These are phyloP conservation scores for Pseudogymnoascus sp. DNA, from an alignment of 2,329 filamentous ascomycete species.

Conservation along the genomic window DNA sequence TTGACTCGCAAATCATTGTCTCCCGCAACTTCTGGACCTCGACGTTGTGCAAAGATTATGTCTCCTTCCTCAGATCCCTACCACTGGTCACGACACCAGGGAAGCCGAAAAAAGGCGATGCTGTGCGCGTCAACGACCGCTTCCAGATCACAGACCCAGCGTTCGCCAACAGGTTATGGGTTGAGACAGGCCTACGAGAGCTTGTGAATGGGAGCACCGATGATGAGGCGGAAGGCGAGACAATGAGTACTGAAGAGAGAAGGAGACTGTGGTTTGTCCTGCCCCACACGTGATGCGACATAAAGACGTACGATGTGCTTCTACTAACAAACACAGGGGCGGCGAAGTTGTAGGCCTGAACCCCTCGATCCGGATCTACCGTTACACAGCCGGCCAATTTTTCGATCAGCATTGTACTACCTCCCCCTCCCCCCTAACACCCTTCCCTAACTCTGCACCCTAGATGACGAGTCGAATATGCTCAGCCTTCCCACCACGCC, in stretches of 20 bases:
- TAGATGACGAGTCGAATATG: conserved; percentile 81
- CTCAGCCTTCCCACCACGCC: conserved; percentile 47
- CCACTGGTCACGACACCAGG: conserved; percentile 57
- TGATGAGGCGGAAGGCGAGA: conserved; percentile 13
- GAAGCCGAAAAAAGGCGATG: conserved; percentile 58
- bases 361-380: conserved; percentile 81
- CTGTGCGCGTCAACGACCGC: conserved; percentile 76
- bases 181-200: conserved; percentile 63
- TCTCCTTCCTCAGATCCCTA: conserved; percentile 50
- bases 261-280: conserved; percentile 24
- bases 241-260: conserved; percentile 22
- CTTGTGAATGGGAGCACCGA: conserved; percentile 20
- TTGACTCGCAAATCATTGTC: conserved; percentile 54
- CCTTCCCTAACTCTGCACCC: background rate
- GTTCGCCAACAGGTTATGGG: conserved; percentile 73
- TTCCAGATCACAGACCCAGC: conserved; percentile 69
- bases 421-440: background rate
- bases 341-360: conserved; percentile 78
- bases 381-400: conserved; percentile 78
- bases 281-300: background rate
- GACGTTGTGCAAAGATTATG: conserved; percentile 55
- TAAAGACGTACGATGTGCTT: background rate
- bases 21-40: conserved; percentile 55
- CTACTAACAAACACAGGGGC: conserved; percentile 51
- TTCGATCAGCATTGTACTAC: conserved; percentile 84